These are phyloP conservation scores for Gracilaria domingensis DNA, from an alignment of 23 red algal species.

Conservation along the genomic window DNA sequence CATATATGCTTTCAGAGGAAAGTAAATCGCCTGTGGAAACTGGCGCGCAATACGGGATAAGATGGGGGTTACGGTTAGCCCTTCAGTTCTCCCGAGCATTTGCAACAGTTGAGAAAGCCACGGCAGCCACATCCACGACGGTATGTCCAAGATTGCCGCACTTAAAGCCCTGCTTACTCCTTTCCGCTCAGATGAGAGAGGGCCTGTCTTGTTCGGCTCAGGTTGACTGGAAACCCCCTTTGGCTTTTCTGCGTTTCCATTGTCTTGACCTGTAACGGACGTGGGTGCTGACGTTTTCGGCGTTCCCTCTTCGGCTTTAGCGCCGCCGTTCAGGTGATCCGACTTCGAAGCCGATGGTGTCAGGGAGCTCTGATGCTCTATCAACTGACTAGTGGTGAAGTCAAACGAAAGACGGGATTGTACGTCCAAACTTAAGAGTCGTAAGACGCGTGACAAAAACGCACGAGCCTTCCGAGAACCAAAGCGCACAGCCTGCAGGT, in stretches of 20 bases:
- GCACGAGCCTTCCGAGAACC: slow-evolving; percentile 85
- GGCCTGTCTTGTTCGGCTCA: slow-evolving; percentile 15
- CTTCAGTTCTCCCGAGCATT: slow-evolving; percentile 77
- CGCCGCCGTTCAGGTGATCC: not conserved
- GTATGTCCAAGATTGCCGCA: slow-evolving; percentile 60
- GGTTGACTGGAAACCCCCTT: slow-evolving; percentile 1
- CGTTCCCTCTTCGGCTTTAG: not conserved
- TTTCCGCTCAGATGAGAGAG: slow-evolving; percentile 23
- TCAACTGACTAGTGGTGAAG: slow-evolving; percentile 3
- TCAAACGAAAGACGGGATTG: slow-evolving; percentile 19
- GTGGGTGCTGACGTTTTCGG: not conserved
- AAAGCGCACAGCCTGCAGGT: slow-evolving; percentile 87
- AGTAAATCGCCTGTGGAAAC: slow-evolving; percentile 97
- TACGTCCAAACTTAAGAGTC: slow-evolving; percentile 72
- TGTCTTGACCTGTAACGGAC: not conserved
- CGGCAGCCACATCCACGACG: slow-evolving; percentile 97
- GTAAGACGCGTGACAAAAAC: slow-evolving; percentile 68
- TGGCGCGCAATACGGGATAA: slow-evolving; percentile 76
- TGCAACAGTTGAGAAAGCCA: slow-evolving; percentile 85
- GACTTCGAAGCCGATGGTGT: slow-evolving; percentile 3
- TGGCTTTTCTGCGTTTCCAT: not conserved
- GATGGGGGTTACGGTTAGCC: slow-evolving; percentile 55
- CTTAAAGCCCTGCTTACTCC: slow-evolving; percentile 19
- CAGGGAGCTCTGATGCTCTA: slow-evolving; percentile 11
- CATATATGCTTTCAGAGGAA: slow-evolving; percentile 79